Percentiles rank a stretch among this genome's conserved stretches.
Conservation (phyloP, 495 filamentous ascomycete species). For the Letharia lupina region DNA sequence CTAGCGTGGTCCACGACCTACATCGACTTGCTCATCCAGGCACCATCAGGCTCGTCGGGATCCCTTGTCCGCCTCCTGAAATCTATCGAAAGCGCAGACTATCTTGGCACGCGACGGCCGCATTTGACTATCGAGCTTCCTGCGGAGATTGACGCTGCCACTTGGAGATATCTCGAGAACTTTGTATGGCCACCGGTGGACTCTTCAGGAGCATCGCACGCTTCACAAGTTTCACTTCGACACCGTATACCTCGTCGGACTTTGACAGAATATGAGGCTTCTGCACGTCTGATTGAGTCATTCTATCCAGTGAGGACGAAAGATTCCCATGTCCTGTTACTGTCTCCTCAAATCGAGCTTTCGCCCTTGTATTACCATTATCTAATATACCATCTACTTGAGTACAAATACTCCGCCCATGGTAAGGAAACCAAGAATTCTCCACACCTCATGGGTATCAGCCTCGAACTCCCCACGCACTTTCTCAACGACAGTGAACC, state of each 20-base stretch:
- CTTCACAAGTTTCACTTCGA: slow-evolving; percentile 53
- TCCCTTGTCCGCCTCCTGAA: slow-evolving; percentile 63
- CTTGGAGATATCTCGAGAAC: slow-evolving; percentile 49
- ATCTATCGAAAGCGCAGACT: slow-evolving; percentile 66
- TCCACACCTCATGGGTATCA: slow-evolving; percentile 58
- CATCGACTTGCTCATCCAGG: slow-evolving; percentile 71
- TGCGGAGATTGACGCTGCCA: slow-evolving; percentile 50
- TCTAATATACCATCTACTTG: slow-evolving; percentile 62
- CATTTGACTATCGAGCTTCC: slow-evolving; percentile 76
- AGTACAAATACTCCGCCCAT: slow-evolving; percentile 60
- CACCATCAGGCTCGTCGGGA: slow-evolving; percentile 56
- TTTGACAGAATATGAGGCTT: slow-evolving; percentile 52
- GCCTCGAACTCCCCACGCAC: slow-evolving; percentile 60
- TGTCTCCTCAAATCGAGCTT: slow-evolving; percentile 68
- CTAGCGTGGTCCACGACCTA: slow-evolving; percentile 65
- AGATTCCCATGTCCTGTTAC: slow-evolving; percentile 62
- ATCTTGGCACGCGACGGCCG: slow-evolving; percentile 53
- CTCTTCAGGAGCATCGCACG: slow-evolving; percentile 28
- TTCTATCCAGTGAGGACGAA: slow-evolving; percentile 62
- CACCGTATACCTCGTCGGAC: slow-evolving; percentile 54
- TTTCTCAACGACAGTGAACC: slow-evolving; percentile 46
- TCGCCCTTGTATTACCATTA: slow-evolving; percentile 73
- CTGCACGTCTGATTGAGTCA: slow-evolving; percentile 64
- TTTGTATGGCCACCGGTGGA: slow-evolving; percentile 56
- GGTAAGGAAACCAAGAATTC: slow-evolving; percentile 36